Percentiles rank a stretch among this genome's conserved stretches.
Evolutionary conservation across 306 rosid genomes (phyloP).

Genomic region (Fragaria vesca): DNA sequence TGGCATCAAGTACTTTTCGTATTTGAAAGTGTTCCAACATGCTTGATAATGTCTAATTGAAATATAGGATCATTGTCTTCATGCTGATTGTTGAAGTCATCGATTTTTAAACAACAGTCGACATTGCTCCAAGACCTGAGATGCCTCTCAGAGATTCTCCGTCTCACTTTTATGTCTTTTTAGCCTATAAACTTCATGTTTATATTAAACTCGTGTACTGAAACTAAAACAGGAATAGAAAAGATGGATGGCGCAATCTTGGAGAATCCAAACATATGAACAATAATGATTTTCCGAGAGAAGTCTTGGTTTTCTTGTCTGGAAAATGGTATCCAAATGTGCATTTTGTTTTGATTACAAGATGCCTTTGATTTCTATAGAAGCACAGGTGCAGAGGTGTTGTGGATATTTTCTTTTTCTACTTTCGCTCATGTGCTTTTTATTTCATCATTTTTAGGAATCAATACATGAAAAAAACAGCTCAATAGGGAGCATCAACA

Average conservation of each 20-base stretch:
- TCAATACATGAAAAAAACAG: conserved; percentile 72
- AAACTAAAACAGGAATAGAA: neutral
- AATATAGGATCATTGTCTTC: conserved; percentile 24
- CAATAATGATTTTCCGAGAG: neutral
- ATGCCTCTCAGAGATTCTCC: conserved; percentile 47
- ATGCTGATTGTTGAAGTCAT: conserved; percentile 72
- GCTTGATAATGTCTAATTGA: conserved; percentile 4
- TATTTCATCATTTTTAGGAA: conserved; percentile 42
- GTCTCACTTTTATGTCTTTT: neutral
- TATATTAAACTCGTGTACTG: neutral
- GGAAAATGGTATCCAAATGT: neutral
- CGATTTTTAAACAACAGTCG: conserved; percentile 67
- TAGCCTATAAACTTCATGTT: conserved; percentile 9
- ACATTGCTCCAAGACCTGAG: conserved; percentile 61
- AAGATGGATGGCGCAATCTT: neutral
- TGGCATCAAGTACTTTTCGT: neutral
- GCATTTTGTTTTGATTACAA: neutral
- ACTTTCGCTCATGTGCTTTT: conserved; percentile 25
- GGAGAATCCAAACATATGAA: conserved; percentile 12
- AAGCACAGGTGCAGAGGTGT: neutral
- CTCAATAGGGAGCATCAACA: conserved; percentile 53
- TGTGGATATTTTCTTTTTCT: neutral
- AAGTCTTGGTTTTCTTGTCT: neutral
- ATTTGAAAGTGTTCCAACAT: conserved; percentile 14
- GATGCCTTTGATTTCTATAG: neutral